Evolutionary conservation across 139 green algal genomes (phyloP).

Genomic region (Mesotaenium endlicherianum): DNA sequence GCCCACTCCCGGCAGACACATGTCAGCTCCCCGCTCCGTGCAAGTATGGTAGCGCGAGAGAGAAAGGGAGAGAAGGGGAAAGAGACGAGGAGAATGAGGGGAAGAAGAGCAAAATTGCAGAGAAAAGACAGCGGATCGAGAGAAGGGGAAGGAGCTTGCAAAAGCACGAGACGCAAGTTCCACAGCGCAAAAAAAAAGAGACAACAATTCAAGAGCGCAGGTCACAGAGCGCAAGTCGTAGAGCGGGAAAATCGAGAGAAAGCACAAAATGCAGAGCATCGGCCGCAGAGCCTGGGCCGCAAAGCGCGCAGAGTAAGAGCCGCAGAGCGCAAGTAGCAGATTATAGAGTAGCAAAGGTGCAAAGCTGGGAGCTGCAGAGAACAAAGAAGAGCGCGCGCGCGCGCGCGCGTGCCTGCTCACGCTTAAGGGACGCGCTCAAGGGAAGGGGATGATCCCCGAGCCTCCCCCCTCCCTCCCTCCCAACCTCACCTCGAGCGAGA

Average conservation of each 20-base stretch:
- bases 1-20: neutral
- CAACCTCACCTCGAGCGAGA: conserved; percentile 69
- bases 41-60: neutral
- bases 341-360: neutral
- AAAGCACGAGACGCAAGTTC: no score
- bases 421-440: neutral
- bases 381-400: neutral
- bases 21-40: neutral
- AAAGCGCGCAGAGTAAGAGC: no score
- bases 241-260: no score
- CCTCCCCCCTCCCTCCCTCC: neutral
- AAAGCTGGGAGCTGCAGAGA: no score
- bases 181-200: no score
- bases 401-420: neutral
- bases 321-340: neutral
- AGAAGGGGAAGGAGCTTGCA: neutral
- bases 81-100: neutral
- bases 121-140: neutral
- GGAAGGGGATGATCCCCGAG: neutral
- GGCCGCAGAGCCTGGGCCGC: no score
- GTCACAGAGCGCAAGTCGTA: no score
- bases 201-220: no score
- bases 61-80: neutral
- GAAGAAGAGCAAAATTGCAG: neutral
- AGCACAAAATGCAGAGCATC: no score